Percentiles rank a stretch among this genome's conserved stretches.
Evolutionary conservation across 176 grass and related monocot species (phyloP).

Genomic region (Triticum urartu): DNA sequence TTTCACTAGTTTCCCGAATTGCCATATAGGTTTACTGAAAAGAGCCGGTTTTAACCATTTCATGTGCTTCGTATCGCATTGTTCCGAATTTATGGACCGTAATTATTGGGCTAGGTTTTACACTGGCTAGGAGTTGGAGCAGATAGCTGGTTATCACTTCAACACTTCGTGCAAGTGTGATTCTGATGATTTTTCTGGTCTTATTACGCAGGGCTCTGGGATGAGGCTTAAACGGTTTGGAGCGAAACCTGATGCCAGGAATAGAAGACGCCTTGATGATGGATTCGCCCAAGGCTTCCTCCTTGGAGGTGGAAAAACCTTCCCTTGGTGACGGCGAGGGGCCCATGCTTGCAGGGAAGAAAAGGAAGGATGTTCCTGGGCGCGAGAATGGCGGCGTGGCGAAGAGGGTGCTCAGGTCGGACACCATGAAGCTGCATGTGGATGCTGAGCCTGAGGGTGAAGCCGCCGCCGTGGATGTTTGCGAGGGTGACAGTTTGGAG

Average conservation of each 20-base stretch:
- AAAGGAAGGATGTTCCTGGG: slow-evolving; percentile 50
- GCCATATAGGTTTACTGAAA: not conserved
- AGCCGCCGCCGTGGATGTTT: not conserved
- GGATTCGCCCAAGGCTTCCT: slow-evolving; percentile 23
- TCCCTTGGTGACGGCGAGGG: not conserved
- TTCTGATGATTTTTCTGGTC: slow-evolving; percentile 37
- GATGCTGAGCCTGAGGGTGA: slow-evolving; percentile 15
- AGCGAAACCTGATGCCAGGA: not conserved
- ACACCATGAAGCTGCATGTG: slow-evolving; percentile 30
- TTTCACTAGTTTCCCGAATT: slow-evolving; percentile 7
- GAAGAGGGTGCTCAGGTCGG: slow-evolving; percentile 60
- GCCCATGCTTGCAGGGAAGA: slow-evolving; percentile 33
- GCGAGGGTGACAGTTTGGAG: not conserved
- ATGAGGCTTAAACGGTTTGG: slow-evolving; percentile 18
- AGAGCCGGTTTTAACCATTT: not conserved
- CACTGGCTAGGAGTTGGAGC: slow-evolving; percentile 19
- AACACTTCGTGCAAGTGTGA: not conserved
- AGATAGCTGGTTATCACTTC: not conserved
- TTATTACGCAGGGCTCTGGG: slow-evolving; percentile 21
- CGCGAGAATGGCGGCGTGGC: slow-evolving; percentile 32
- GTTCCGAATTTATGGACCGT: not conserved
- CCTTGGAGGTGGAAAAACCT: slow-evolving; percentile 23
- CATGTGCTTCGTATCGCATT: slow-evolving; percentile 17
- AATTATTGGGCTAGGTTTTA: not conserved
- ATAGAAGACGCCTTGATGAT: not conserved